These are phyloP conservation scores for Irpex sp. DNA, from an alignment of 1,284 basidiomycete genomes.

Conservation along the genomic window DNA sequence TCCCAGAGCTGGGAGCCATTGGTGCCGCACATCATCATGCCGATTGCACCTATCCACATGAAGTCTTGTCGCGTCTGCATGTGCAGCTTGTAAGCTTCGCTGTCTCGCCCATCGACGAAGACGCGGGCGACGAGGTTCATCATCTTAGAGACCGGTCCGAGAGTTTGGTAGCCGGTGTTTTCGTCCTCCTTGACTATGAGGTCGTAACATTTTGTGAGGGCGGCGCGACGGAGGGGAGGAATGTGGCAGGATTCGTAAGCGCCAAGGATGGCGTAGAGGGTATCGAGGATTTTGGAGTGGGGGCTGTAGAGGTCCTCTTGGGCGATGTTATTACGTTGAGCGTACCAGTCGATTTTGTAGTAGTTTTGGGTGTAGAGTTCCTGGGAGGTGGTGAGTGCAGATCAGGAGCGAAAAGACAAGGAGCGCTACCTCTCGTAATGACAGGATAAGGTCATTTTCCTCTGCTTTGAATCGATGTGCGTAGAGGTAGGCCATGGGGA, in stretches of 20 bases:
- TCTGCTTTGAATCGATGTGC: conserved; percentile 73
- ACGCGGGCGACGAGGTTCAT: conserved; percentile 81
- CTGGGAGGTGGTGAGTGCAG: conserved; percentile 30
- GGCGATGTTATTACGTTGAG: conserved; percentile 83
- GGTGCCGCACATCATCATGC: conserved; percentile 95
- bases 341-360: conserved; percentile 84
- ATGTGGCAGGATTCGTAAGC: conserved; percentile 69
- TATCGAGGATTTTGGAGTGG: conserved; percentile 73
- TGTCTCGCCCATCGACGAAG: conserved; percentile 66
- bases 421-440: conserved; percentile 65
- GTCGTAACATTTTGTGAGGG: conserved; percentile 69
- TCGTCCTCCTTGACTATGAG: conserved; percentile 87
- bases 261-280: conserved; percentile 59
- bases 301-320: conserved; percentile 82
- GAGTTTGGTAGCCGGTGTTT: conserved; percentile 86
- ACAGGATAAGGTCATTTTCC: conserved; percentile 76
- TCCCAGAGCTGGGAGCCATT: conserved; percentile 98
- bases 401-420: conserved; percentile 1
- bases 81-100: conserved; percentile 72
- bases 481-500: conserved; percentile 89
- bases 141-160: conserved; percentile 94
- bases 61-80: conserved; percentile 80
- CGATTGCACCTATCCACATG: conserved; percentile 87
- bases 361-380: conserved; percentile 89
- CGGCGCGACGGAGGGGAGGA: conserved; percentile 59